Base-by-base conservation (phyloP, 495 filamentous ascomycete genomes). In the Symbiotaphrina buchneri region DNA sequence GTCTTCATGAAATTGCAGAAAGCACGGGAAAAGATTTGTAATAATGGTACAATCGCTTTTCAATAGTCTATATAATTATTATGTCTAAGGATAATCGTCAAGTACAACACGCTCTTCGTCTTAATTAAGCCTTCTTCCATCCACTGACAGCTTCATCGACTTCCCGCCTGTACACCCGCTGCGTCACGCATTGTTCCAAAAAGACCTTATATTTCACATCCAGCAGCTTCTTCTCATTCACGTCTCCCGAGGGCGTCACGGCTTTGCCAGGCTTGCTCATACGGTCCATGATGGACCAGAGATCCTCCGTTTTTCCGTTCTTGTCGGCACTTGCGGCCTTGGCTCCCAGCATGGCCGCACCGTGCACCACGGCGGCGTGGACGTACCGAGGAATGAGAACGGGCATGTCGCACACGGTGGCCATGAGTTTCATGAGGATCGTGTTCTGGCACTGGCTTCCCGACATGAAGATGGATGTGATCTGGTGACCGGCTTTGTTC, bases 211-310 rank as follows among this genome's bases (percentile, higher is more conserved):
- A 97, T 57, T 97, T 97, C 17, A 68, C 71, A 38, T 65, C 52
- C 32, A 97, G 51, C 35, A 97, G 52, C 43, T 68, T 74, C 61
- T 74, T 82, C 59, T 85, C 72, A 18, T 63, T 67, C 28, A 40
- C 41, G 45, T 90, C 66, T 14, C 54, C 63, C 0, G 63, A 67
- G 10, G 85, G 78, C 50, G 66, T 54, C 2, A 92, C 69, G 34
- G 77, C 65, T 45, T 68, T 76, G n/a, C 87, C 85, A 16, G 80
- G 73, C 55, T 92, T 92, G 52, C 71, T 84, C 76, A 93, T 92
- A 21, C 83, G 70, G 50, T 87, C 77, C 87, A 97, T 97, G 43
- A 97, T 93, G 33, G 68, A 62, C 87, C 85, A 97, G 35, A 97
- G 54, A 25, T 70, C 64, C 54, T 92, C 84, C 1, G 74, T 83